A percentile compares a stretch with the other conserved stretches of the same genome.
Evolutionary conservation across 2,329 filamentous ascomycete species (phyloP).

Genomic region (Teratosphaeria epicoccoides): DNA sequence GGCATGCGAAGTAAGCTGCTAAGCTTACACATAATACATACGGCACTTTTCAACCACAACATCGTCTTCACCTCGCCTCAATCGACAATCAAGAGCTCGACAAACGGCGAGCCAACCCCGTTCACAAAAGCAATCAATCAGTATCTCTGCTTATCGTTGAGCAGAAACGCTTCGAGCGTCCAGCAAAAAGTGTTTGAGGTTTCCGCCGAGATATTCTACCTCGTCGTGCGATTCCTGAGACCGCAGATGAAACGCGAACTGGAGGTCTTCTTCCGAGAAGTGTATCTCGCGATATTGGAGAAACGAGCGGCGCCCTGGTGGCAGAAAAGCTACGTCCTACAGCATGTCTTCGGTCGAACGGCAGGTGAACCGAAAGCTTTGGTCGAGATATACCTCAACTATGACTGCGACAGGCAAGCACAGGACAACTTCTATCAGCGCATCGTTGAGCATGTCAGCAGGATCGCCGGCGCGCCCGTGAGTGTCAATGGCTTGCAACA

Average conservation of each 20-base stretch:
- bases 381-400: conserved; percentile 94
- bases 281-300: conserved; percentile 85
- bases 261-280: conserved; percentile 94
- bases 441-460: conserved; percentile 86
- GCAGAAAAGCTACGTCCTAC: conserved; percentile 85
- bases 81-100: conserved; percentile 85
- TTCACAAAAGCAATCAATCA: conserved; percentile 95
- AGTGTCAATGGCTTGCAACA: conserved; percentile 66
- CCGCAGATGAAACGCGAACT: conserved; percentile 97
- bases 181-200: conserved; percentile 89
- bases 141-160: conserved; percentile 89
- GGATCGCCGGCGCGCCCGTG: conserved; percentile 71
- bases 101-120: conserved; percentile 73
- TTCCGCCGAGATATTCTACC: conserved; percentile 93
- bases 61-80: conserved; percentile 81
- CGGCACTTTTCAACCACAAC: conserved; percentile 88
- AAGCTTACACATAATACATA: conserved; percentile 90
- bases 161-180: conserved; percentile 87
- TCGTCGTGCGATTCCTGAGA: conserved; percentile 89
- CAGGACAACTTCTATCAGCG: conserved; percentile 95
- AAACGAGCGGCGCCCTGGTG: conserved; percentile 75
- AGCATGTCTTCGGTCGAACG: conserved; percentile 66
- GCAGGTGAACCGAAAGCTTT: conserved; percentile 77
- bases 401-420: conserved; percentile 85
- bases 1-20: conserved; percentile 96